Conservation (phyloP, 441 rosid species). For the Viola pubescens region DNA sequence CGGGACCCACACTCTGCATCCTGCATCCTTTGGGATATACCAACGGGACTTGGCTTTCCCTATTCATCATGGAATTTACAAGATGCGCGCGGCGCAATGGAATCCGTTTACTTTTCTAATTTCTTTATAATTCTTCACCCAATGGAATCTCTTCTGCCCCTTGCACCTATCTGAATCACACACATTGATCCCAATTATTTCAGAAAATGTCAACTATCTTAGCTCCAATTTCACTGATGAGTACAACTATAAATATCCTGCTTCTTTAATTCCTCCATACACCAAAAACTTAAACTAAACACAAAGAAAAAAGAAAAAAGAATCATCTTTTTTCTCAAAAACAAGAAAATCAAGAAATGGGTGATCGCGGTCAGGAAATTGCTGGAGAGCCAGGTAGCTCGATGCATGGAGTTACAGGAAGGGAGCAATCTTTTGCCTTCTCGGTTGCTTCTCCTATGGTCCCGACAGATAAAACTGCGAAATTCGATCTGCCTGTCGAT, state of each 20-base stretch:
- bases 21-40: constrained; percentile 1
- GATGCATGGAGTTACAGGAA: constrained; percentile 83
- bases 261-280: neutral
- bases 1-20: no score
- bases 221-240: neutral
- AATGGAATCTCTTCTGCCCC: neutral
- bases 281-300: neutral
- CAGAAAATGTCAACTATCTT: neutral
- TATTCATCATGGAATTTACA: neutral
- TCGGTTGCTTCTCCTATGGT: constrained; percentile 48
- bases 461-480: constrained; percentile 54
- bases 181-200: neutral
- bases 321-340: neutral
- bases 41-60: neutral
- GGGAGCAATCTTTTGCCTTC: constrained; percentile 53
- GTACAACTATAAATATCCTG: neutral
- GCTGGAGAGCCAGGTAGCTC: constrained; percentile 69
- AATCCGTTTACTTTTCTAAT: neutral
- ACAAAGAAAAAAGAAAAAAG: neutral
- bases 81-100: neutral
- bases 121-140: neutral
- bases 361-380: constrained; percentile 11
- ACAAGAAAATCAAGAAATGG: constrained; percentile 22
- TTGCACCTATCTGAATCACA: neutral
- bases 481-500: constrained; percentile 60